Evolutionary conservation across 768 basidiomycete genomes (phyloP), one percentile per base, ranked within the genome.

Genomic region (Crassisporium funariophilum): DNA sequence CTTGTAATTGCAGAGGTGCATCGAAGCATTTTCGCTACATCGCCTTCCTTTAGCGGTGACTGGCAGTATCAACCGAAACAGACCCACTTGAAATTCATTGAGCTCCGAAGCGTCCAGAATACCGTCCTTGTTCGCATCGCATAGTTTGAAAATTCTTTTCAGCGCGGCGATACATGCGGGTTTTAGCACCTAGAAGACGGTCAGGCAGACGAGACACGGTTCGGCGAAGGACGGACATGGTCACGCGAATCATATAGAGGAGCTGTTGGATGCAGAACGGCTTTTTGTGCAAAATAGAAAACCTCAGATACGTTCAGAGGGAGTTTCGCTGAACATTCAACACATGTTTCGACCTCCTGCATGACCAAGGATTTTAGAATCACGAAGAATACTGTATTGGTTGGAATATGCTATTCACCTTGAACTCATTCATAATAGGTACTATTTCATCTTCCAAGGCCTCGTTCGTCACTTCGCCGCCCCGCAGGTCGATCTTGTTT

Each of bases 371-470:
- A 39, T 43, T 35, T 49, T 25, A 43, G 29, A 36, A 41, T 45
- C 12, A 29, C n/a, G 19, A 22, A 4, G 23, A 22, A 29, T 35
- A 41, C 37, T 35, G 23, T 53, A 41, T 17, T 24, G 34, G 29
- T 42, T 2, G 20, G 9, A 37, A 16, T 9, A 3, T 17, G 58
- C 69, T n/a, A n/a, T n/a, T 45, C 60, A 86, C 94, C 82, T 99
- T 99, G 83, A 95, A 99, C 67, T 98, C 95, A 55, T 88, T 85
- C 95, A 98, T 99, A 45, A 99, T 93, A 22, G 95, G 95, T 46
- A 89, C 68, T 54, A 98, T 95, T 68, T 98, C 95, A 51, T 88
- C 92, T 66, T 95, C 93, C 50, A 99, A 69, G 2, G 88, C 91
- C 62, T 95, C 86, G 59, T 97, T 95, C 20, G 95, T 93, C 31